Evolutionary conservation across 257 asterid genomes (phyloP), one percentile per base, ranked within the genome.

Genomic region (Echium plantagineum): DNA sequence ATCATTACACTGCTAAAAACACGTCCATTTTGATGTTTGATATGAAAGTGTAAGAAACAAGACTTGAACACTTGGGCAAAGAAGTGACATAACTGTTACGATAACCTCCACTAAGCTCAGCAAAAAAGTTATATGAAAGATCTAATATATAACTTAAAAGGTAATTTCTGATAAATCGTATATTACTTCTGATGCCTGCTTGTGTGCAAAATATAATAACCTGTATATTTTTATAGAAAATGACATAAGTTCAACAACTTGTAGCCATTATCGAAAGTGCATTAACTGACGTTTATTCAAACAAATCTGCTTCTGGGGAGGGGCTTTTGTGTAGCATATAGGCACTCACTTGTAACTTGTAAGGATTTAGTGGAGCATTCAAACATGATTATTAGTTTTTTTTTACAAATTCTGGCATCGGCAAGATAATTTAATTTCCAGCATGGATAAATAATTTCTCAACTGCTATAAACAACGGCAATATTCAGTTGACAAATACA

Each of bases 181-280:
- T 15, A 42, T 42, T 42, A 42, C 1, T 13, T 13, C 16, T 12
- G 49, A 42, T 10, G 17, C 49, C 49, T 42, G 17, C 12, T 12
- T 42, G 12, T 13, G 49, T 7, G 17, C 2, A 42, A 3, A 10
- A 42, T 13, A 42, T 10, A 42, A 13, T 10, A 12, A 85, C 84
- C 49, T 12, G 49, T 42, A 17, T 12, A 42, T 10, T 13, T 42
- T 13, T 10, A 42, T 42, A 10, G 12, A 10, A 42, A 10, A 38
- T 1, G 48, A 42, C 4, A 10, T 1, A 10, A 42, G 1, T 42
- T 42, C 2, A 7, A 42, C 2, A 9, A 42, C 16, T 13, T 42
- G 5, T 24, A 4, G 4, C 17, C 49, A 42, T 12, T 17, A 42
- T 42, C 12, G 15, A 42, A 42, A 42, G 17, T 42, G 49, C 15